Evolutionary conservation across 495 filamentous ascomycete species (phyloP).

Genomic region (Podospora comata): DNA sequence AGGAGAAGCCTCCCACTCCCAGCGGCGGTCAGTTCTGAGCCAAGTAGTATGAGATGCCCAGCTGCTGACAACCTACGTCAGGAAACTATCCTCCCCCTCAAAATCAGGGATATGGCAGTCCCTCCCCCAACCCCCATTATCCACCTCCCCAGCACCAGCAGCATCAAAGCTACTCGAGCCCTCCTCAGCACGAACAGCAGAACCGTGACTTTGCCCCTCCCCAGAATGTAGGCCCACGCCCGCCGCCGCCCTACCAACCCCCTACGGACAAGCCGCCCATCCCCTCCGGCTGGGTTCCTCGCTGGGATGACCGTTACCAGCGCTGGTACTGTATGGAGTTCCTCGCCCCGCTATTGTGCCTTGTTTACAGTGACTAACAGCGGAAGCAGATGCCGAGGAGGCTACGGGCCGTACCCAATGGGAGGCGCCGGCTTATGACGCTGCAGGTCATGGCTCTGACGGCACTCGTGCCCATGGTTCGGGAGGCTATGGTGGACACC

Average conservation of each 20-base stretch:
- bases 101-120: conserved; percentile 20
- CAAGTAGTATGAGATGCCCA: not conserved
- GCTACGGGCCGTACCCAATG: conserved; percentile 59
- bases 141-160: conserved; percentile 9
- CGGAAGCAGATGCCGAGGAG: conserved; percentile 45
- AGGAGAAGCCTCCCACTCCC: conserved; percentile 13
- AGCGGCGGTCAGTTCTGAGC: conserved; percentile 6
- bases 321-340: conserved; percentile 51
- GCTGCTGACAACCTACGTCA: not conserved
- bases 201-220: conserved; percentile 7
- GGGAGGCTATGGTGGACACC: conserved; percentile 1
- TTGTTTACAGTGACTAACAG: not conserved
- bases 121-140: conserved; percentile 14
- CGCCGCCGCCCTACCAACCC: conserved; percentile 42
- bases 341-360: not conserved
- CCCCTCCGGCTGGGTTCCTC: conserved; percentile 57
- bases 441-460: conserved; percentile 24
- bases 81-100: conserved; percentile 21
- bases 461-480: conserved; percentile 16
- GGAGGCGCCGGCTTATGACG: conserved; percentile 48
- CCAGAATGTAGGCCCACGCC: conserved; percentile 16
- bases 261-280: conserved; percentile 51
- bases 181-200: conserved; percentile 4
- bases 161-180: not conserved
- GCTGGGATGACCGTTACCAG: conserved; percentile 55